These are phyloP conservation scores for Chalaropsis ovoidea DNA, from an alignment of 2,329 filamentous ascomycete species.

Conservation along the genomic window DNA sequence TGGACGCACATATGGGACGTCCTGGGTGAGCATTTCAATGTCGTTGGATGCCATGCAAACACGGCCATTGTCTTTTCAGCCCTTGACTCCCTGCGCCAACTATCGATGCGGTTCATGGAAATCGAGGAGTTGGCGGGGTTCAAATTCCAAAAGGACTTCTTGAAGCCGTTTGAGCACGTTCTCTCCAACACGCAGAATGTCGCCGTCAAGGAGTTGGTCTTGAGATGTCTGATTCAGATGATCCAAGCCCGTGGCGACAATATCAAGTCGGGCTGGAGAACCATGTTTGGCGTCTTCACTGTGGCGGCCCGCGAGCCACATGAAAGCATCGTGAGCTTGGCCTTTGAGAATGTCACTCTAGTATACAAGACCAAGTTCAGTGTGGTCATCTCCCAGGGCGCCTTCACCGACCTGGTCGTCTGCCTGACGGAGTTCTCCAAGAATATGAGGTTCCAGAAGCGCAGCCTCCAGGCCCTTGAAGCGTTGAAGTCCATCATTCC, in stretches of 20 bases:
- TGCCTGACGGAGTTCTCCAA: conserved; percentile 98
- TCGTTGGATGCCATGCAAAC: conserved; percentile 92
- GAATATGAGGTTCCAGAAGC: conserved; percentile 97
- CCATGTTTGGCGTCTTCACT: conserved; percentile 98
- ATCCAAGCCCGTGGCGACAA: conserved; percentile 94
- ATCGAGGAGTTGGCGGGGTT: conserved; percentile 96
- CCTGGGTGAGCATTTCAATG: conserved; percentile 96
- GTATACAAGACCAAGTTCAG: conserved; percentile 94
- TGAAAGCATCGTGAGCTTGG: conserved; percentile 85
- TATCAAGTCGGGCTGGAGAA: conserved; percentile 95
- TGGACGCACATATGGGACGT: conserved; percentile 98
- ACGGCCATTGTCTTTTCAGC: conserved; percentile 97
- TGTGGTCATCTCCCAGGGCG: conserved; percentile 89
- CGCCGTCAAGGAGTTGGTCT: conserved; percentile 92
- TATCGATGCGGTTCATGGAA: conserved; percentile 98
- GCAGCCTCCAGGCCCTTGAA: conserved; percentile 91
- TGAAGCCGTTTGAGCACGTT: conserved; percentile 97
- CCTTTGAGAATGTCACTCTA: conserved; percentile 91
- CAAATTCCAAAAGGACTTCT: conserved; percentile 98
- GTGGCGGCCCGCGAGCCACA: conserved; percentile 88
- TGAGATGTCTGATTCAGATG: conserved; percentile 97
- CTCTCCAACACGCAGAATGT: conserved; percentile 86
- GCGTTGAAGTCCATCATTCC: conserved; percentile 86
- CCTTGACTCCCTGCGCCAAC: conserved; percentile 82
- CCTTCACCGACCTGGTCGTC: conserved; percentile 91